These are phyloP conservation scores for Jamesozyma lodderae DNA, from an alignment of 805 yeast genomes.

Conservation along the genomic window DNA sequence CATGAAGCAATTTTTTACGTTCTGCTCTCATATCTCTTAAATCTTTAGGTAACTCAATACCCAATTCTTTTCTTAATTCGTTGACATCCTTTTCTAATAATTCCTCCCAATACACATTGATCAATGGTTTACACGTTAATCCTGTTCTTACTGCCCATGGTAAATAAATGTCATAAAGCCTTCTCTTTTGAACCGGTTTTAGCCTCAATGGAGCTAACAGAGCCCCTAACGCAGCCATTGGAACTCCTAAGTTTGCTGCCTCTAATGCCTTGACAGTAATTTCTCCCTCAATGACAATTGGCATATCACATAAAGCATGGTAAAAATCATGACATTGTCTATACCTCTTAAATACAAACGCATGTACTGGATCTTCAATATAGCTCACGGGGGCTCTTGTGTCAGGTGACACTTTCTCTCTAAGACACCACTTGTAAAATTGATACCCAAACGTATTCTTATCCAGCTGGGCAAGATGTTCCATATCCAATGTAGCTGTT, in stretches of 20 bases:
- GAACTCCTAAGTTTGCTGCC: conserved; percentile 83
- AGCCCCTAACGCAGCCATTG: conserved; percentile 93
- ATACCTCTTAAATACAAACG: conserved; percentile 87
- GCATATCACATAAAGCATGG: conserved; percentile 84
- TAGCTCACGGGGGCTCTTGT: conserved; percentile 81
- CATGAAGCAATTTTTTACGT: conserved; percentile 15
- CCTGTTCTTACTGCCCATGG: conserved; percentile 86
- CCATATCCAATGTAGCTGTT: conserved; percentile 56
- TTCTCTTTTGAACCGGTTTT: conserved; percentile 48
- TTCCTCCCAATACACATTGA: conserved; percentile 90
- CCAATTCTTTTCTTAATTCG: conserved; percentile 61
- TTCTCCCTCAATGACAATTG: conserved; percentile 93
- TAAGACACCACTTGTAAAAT: conserved; percentile 73
- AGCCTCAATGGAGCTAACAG: conserved; percentile 79
- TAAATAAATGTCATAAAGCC: conserved; percentile 61
- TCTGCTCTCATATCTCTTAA: conserved; percentile 53
- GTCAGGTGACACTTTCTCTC: conserved; percentile 89
- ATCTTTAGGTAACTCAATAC: conserved; percentile 72
- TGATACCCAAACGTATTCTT: conserved; percentile 65
- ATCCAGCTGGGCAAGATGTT: conserved; percentile 50
- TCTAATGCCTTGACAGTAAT: conserved; percentile 88
- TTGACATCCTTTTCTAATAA: conserved; percentile 61
- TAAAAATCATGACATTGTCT: conserved; percentile 96
- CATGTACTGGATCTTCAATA: conserved; percentile 83
- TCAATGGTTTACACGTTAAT: conserved; percentile 59